These are phyloP conservation scores for Brettanomyces anomalus DNA, from an alignment of 805 yeast genomes.

Conservation along the genomic window DNA sequence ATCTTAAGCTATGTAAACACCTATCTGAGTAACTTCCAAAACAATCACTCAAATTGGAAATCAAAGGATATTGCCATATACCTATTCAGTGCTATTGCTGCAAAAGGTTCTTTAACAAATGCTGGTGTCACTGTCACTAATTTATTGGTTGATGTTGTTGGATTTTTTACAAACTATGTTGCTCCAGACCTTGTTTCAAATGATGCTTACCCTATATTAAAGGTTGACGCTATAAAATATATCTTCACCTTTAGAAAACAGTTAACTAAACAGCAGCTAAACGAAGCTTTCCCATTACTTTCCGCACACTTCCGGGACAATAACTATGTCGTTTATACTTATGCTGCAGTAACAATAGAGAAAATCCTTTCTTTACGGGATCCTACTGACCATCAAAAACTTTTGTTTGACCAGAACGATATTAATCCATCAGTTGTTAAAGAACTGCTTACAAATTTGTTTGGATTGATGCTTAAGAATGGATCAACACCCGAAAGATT, in stretches of 20 bases:
- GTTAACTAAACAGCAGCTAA: constrained; percentile 73
- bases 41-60: constrained; percentile 56
- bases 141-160: constrained; percentile 73
- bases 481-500: constrained; percentile 74
- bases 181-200: constrained; percentile 68
- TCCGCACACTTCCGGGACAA: constrained; percentile 57
- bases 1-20: constrained; percentile 65
- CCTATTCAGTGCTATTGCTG: constrained; percentile 80
- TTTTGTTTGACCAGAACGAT: constrained; percentile 67
- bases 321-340: constrained; percentile 82
- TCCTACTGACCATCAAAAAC: constrained; percentile 39
- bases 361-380: constrained; percentile 73
- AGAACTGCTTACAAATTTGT: constrained; percentile 55
- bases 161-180: constrained; percentile 71
- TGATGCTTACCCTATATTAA: constrained; percentile 63
- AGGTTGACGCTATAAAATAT: constrained; percentile 88
- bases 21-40: constrained; percentile 47
- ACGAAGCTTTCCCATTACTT: constrained; percentile 71
- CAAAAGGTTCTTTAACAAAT: constrained; percentile 81
- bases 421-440: constrained; percentile 50
- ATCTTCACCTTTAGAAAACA: constrained; percentile 88
- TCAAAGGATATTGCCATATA: constrained; percentile 81
- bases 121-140: constrained; percentile 86
- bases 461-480: constrained; percentile 53
- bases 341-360: constrained; percentile 89